Evolutionary conservation across 495 filamentous ascomycete genomes (phyloP).

Genomic region (Podospora pseudocomata): DNA sequence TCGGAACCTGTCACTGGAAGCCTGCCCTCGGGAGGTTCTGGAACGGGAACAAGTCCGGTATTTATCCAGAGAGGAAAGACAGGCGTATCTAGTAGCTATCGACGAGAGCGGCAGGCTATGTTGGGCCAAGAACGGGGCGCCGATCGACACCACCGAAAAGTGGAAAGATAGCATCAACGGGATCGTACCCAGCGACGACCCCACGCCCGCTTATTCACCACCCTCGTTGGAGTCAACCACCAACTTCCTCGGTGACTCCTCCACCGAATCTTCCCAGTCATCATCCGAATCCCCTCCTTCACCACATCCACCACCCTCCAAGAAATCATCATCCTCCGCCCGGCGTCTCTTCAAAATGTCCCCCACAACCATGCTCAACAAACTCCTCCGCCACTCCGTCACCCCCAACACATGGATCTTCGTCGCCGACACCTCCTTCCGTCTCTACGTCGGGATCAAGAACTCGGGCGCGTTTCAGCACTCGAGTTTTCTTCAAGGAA

Average conservation of each 20-base stretch:
- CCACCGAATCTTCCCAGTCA: constrained; percentile 19
- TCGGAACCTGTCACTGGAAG: constrained; percentile 51
- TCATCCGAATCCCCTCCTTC: constrained; percentile 3
- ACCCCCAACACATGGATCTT: constrained; percentile 89
- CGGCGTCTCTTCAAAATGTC: constrained; percentile 59
- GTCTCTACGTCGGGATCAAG: constrained; percentile 89
- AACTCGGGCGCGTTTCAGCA: constrained; percentile 86
- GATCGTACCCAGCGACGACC: constrained; percentile 64
- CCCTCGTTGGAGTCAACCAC: constrained; percentile 17
- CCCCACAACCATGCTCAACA: constrained; percentile 65
- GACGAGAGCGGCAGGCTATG: constrained; percentile 64
- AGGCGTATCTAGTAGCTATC: constrained; percentile 68
- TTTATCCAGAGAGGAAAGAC: constrained; percentile 65
- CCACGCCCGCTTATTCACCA: constrained; percentile 48
- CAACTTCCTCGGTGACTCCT: constrained; percentile 19
- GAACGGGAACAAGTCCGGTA: constrained; percentile 71
- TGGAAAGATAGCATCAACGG: constrained; percentile 78
- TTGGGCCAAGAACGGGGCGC: constrained; percentile 74
- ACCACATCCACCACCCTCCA: constrained; percentile 29
- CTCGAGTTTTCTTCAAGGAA: constrained; percentile 73
- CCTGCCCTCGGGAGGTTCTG: constrained; percentile 61
- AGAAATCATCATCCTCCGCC: constrained; percentile 40
- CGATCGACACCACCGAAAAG: constrained; percentile 66
- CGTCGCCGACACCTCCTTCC: constrained; percentile 79
- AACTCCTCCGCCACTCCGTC: constrained; percentile 64